Evolutionary conservation across 208 protist species (phyloP), one percentile per base, ranked within the genome.

Genomic region (Wallacemonas collosoma): DNA sequence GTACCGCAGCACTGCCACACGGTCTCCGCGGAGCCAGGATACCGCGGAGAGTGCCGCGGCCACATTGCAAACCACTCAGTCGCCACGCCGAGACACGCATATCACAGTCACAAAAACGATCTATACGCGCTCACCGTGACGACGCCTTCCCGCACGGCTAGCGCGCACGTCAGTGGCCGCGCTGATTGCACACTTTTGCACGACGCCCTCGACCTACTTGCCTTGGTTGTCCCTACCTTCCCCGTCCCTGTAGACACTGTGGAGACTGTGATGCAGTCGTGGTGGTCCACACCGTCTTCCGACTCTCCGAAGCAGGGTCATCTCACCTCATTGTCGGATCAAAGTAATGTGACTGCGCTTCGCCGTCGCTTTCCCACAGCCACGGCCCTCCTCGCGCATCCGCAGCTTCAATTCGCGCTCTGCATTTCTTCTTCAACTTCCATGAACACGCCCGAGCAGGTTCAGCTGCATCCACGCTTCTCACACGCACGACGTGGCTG

Each of bases 341-440:
- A 60, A 9, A 9, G 55, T 36, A 7, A 60, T 17, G 15, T 8
- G 7, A 26, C 57, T n/a, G 57, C 17, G 9, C 57, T 63, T n/a
- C 57, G 26, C 38, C 17, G 57, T 38, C 75, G 78, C 43, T 90
- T 91, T 35, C 76, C 81, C 2, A 75, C 76, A 55, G 68, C 83
- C 5, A 66, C 75, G 55, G 68, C 71, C 39, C 55, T 93, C 39
- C 68, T 89, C 39, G 76, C 82, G 15, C 85, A 91, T 55, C 85
- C 81, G 0, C 82, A 93, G 7, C 54, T 89, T 1, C 55, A 75
- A 54, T 93, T 89, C 57, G 78, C 80, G 11, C 15, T 90, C 70
- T n/a, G 51, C 70, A 17, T 40, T 44, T 4, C 72, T 15, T n/a
- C 39, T n/a, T 2, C 9, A 4, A 11, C 2, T 2, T 12, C 7